Base-by-base conservation (phyloP, 441 rosid species). In the Kokia cookei region DNA sequence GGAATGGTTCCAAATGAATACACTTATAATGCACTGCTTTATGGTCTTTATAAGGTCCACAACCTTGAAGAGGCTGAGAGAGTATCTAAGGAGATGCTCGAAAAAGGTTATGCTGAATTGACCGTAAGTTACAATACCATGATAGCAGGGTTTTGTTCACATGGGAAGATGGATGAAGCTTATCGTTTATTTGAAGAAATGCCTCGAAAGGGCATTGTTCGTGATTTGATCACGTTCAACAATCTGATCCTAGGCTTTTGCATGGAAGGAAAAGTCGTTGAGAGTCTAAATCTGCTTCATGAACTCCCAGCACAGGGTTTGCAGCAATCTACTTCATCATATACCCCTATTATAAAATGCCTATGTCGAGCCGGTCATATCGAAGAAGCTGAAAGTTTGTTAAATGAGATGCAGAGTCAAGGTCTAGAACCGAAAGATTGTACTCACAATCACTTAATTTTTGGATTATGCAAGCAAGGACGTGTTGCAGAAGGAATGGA, bases 121-220 rank as follows among this genome's bases (percentile, higher is more conserved):
- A 87, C 85, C 0, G 79, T 69, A 6, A 80, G 74, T 80, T 91
- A 79, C 82, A 88, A 87, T 76, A 79, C 79, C 15, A 50, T 89
- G 86, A 89, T 93, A 57, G 62, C 75, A 0, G 87, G 90, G 76
- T 81, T 87, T 48, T 84, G 85, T 76, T 69, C 76, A 5, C 69
- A 60, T 22, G 85, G 86, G 29, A 82, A 37, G 76, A 57, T 74
- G 17, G 79, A 81, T 13, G 84, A 87, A 81, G 96, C 92, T 26
- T 55, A 78, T 45, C 68, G 57, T 63, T 61, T 91, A 75, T 89
- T 87, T 72, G 65, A 86, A 75, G 84, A 77, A 71, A 89, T 88
- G 97, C 63, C 80, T 61, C 82, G 37, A 40, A 89, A 69, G 72
- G 94, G 96, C 54, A 73, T 88, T 65, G 75, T 10, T 74, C 79